A percentile compares a stretch with the other conserved stretches of the same genome.
phyloP scores from a whole-genome alignment of 768 basidiomycete genomes.

The Rhodotorula paludigena region DNA sequence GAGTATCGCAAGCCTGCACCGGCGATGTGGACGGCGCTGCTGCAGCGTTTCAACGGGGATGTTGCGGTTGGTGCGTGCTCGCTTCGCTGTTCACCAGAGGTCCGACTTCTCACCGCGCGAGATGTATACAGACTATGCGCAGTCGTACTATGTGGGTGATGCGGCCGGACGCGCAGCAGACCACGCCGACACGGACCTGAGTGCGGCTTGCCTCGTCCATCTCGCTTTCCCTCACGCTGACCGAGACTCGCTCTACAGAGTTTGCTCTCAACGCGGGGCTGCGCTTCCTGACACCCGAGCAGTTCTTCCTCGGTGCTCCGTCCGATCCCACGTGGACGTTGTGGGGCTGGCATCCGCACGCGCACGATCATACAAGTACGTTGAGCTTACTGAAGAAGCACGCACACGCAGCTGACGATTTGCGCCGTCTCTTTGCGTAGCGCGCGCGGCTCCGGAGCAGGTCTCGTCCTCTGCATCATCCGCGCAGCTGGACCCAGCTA shows the following conservation, averaged over 20 bases:
- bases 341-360: conserved; percentile 3
- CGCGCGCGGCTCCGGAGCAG: too few relatives aligned
- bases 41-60: conserved; percentile 38
- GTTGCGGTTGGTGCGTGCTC: conserved; percentile 40
- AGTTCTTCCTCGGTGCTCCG: not conserved
- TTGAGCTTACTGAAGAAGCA: too few relatives aligned
- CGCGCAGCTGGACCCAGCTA: not conserved
- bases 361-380: not conserved
- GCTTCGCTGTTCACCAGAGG: accelerated
- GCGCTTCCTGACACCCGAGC: conserved; percentile 13
- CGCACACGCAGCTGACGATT: too few relatives aligned
- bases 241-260: conserved; percentile 18
- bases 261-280: conserved; percentile 9
- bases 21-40: conserved; percentile 46
- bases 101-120: not conserved
- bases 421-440: not conserved
- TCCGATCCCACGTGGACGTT: not conserved
- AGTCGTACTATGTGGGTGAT: conserved; percentile 48
- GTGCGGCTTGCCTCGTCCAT: not conserved
- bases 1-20: conserved; percentile 46
- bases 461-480: not conserved
- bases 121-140: conserved; percentile 45
- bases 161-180: conserved; percentile 48
- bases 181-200: conserved; percentile 44
- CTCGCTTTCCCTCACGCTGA: not conserved